phyloP scores from a whole-genome alignment of 164 flowering plant genomes.

The Piper longum region DNA sequence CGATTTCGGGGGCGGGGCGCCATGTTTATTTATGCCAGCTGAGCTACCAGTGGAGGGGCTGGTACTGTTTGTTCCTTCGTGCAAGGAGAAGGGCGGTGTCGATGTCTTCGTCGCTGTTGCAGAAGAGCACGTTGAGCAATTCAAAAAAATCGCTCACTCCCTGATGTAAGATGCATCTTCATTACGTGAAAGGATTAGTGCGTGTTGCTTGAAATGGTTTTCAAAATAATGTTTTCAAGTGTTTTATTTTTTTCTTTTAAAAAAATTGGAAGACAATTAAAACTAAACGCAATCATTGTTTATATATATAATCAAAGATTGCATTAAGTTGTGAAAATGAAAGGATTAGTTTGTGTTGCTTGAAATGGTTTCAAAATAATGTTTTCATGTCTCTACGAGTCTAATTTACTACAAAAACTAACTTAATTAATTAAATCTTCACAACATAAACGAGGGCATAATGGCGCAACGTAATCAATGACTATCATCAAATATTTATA shows the following conservation, averaged over 20 bases:
- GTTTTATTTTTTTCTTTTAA: neutral
- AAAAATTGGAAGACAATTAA: neutral
- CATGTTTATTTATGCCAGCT: slow-evolving; percentile 8
- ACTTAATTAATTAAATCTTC: too few species aligned
- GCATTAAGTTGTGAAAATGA: neutral
- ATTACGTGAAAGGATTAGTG: neutral
- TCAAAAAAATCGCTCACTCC: slow-evolving; percentile 6
- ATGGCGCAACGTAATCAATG: too few species aligned
- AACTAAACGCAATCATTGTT: neutral
- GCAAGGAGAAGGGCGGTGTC: slow-evolving; percentile 1
- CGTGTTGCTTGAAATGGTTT: neutral
- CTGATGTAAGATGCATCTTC: neutral
- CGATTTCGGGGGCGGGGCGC: slow-evolving; percentile 13
- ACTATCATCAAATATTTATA: too few species aligned
- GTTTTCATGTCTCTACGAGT: too few species aligned
- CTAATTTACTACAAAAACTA: too few species aligned
- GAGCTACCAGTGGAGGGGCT: slow-evolving; percentile 8
- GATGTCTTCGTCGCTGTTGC: slow-evolving; percentile 2
- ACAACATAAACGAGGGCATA: too few species aligned
- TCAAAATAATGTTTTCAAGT: neutral
- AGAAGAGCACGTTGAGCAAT: slow-evolving; percentile 3
- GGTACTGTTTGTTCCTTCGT: slow-evolving; percentile 7
- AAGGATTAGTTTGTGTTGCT: neutral
- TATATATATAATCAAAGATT: neutral
- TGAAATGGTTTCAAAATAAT: too few species aligned